Conservation (phyloP, 805 yeast species). For the Monosporozyma yasuniensis region DNA sequence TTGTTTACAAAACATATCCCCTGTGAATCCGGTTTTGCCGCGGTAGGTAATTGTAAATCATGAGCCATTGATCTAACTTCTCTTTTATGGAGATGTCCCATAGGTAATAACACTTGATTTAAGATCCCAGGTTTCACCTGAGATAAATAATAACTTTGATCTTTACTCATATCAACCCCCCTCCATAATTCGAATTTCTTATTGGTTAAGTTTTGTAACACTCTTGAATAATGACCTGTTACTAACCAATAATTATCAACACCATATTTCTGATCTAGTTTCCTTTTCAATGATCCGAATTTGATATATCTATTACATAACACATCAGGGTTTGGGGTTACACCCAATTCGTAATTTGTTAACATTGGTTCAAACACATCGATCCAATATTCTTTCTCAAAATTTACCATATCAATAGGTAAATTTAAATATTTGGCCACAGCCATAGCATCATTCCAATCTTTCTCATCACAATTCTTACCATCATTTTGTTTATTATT, state of each 20-base stretch:
- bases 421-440: constrained; percentile 55
- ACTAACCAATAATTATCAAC: constrained; percentile 67
- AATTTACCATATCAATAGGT: constrained; percentile 66
- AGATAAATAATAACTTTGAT: constrained; percentile 85
- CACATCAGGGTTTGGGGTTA: constrained; percentile 93
- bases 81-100: constrained; percentile 71
- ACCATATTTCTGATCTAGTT: constrained; percentile 36
- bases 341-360: constrained; percentile 55
- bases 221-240: constrained; percentile 74
- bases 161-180: constrained; percentile 55
- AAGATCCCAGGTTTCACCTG: constrained; percentile 45
- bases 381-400: constrained; percentile 88
- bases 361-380: constrained; percentile 92
- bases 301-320: constrained; percentile 79
- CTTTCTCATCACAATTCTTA: constrained; percentile 62
- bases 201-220: constrained; percentile 28
- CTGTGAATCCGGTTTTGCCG: constrained; percentile 84
- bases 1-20: constrained; percentile 84
- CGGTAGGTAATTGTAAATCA: constrained; percentile 45
- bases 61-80: constrained; percentile 62
- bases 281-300: constrained; percentile 67
- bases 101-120: constrained; percentile 56
- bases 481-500: constrained; percentile 32
- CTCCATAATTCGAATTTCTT: constrained; percentile 43
- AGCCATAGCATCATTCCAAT: constrained; percentile 74